Conservation (phyloP, 2,329 filamentous ascomycete species). For the Ambrosiella cleistominuta region DNA sequence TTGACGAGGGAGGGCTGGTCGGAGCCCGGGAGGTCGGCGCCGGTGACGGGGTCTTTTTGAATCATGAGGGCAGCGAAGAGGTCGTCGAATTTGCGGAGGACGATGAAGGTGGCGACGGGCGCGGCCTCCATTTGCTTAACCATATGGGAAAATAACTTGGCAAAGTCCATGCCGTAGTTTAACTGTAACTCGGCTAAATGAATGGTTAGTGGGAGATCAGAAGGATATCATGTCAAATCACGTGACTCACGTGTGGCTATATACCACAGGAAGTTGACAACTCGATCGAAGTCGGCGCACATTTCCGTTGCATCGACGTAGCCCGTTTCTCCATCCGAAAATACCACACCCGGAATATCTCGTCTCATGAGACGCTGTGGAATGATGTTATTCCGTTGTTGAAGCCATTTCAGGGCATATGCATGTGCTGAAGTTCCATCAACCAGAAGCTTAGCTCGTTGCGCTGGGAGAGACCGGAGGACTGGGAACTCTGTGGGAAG, state of each 20-base stretch:
- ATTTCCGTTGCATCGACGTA: constrained; percentile 50
- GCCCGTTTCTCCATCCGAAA: constrained; percentile 29
- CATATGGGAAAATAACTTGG: constrained; percentile 56
- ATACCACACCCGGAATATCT: neutral
- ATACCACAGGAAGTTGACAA: constrained; percentile 72
- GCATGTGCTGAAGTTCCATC: constrained; percentile 1
- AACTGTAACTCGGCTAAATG: constrained; percentile 32
- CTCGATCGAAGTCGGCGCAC: constrained; percentile 52
- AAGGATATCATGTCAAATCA: constrained; percentile 15
- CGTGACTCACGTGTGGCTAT: constrained; percentile 58
- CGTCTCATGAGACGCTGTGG: constrained; percentile 5
- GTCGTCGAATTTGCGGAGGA: constrained; percentile 65
- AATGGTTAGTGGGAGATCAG: constrained; percentile 41
- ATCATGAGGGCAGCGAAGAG: constrained; percentile 62
- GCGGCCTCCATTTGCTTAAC: constrained; percentile 31
- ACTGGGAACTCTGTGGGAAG: constrained; percentile 6
- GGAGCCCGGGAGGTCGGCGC: constrained; percentile 52
- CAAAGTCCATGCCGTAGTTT: constrained; percentile 50
- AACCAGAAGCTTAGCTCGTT: neutral
- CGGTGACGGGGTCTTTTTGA: constrained; percentile 48
- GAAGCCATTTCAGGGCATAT: constrained; percentile 2
- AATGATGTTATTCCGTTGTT: constrained; percentile 3
- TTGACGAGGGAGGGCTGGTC: constrained; percentile 49
- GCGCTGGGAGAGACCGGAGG: neutral
- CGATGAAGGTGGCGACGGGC: constrained; percentile 48